phyloP scores from a whole-genome alignment of 164 flowering plant genomes.

The Annona cherimola region DNA sequence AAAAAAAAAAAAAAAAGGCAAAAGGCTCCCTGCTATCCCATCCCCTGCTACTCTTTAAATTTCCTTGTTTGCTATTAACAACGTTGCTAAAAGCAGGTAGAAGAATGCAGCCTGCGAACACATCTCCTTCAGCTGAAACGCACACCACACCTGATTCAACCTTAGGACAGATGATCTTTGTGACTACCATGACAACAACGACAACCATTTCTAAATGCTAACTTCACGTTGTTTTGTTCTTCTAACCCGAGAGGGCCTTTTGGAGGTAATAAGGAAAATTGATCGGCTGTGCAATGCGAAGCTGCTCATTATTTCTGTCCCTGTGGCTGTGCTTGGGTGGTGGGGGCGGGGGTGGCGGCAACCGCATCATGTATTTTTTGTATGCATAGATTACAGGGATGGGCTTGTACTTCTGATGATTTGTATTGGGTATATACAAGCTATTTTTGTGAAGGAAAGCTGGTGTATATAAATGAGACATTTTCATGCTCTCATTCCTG shows the following conservation, averaged over 20 bases:
- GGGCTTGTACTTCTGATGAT: background rate
- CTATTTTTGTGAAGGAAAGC: background rate
- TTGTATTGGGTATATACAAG: constrained; percentile 5
- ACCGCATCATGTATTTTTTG: constrained; percentile 17
- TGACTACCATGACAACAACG: too few species aligned
- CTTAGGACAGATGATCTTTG: constrained; percentile 18
- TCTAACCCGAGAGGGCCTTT: constrained; percentile 4
- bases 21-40: background rate
- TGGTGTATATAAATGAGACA: background rate
- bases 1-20: background rate
- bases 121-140: constrained; percentile 50
- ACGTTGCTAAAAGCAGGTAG: constrained; percentile 42
- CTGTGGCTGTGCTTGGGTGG: too few species aligned
- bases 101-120: constrained; percentile 59
- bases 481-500: background rate
- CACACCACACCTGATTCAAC: constrained; percentile 23
- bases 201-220: constrained; percentile 19
- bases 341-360: constrained; percentile 4
- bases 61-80: background rate
- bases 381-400: constrained; percentile 10
- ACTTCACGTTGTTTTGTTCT: constrained; percentile 13
- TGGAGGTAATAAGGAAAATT: constrained; percentile 1
- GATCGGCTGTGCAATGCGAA: background rate
- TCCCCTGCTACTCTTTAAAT: background rate
- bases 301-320: constrained; percentile 2